A percentile compares a stretch with the other conserved stretches of the same genome.
These are phyloP conservation scores for Tetradesmus obliquus DNA, from an alignment of 139 green algal species.

Conservation along the genomic window DNA sequence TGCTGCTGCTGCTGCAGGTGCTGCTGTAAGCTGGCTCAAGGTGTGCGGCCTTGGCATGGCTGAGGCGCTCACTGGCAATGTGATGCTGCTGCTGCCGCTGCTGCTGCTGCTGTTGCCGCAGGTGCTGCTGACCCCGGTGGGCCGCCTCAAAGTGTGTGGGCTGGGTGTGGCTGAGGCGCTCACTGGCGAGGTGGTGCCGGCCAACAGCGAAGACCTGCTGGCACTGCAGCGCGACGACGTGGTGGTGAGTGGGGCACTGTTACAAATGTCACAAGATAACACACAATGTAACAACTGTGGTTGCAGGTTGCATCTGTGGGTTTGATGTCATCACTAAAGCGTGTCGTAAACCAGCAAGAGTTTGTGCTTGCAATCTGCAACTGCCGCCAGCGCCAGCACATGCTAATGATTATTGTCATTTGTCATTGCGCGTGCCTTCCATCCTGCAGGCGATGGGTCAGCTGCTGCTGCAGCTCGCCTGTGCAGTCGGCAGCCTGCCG, in stretches of 20 bases:
- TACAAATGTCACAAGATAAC: background rate
- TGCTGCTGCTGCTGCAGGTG: too few species aligned
- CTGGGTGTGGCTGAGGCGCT: conserved; percentile 82
- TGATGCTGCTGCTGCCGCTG: too few species aligned
- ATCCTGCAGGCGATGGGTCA: conserved; percentile 62
- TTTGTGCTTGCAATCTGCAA: too few species aligned
- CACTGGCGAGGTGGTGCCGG: conserved; percentile 46
- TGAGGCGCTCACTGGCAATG: conserved; percentile 70
- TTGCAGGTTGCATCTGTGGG: background rate
- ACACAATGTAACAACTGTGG: background rate
- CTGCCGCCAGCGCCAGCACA: too few species aligned
- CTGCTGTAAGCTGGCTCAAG: conserved; percentile 71
- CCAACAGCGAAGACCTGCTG: conserved; percentile 44
- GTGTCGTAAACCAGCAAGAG: too few species aligned
- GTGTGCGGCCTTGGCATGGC: conserved; percentile 74
- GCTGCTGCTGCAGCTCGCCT: conserved; percentile 87
- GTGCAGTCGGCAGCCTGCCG: conserved; percentile 51
- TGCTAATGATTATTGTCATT: too few species aligned
- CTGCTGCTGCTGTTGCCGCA: conserved; percentile 38
- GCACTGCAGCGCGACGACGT: conserved; percentile 29
- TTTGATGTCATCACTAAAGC: background rate
- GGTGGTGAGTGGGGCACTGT: background rate
- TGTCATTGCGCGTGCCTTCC: too few species aligned
- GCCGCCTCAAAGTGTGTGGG: conserved; percentile 72
- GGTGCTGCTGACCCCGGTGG: conserved; percentile 75